phyloP scores from a whole-genome alignment of 1,139 yeast genomes.

The Blastobotrys arbuscula region DNA sequence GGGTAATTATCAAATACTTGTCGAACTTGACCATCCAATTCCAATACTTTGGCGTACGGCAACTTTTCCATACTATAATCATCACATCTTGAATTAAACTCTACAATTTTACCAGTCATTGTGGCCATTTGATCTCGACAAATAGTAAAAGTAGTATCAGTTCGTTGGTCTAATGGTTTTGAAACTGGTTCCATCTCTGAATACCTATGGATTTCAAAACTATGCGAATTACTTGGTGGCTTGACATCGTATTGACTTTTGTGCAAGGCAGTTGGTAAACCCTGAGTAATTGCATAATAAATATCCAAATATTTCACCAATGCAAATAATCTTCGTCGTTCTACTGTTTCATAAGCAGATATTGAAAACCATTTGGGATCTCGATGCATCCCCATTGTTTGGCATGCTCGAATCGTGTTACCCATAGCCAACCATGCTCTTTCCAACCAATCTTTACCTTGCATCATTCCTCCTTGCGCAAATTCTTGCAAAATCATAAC shows the following conservation, averaged over 20 bases:
- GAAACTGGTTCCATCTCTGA: background rate
- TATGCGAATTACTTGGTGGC: constrained; percentile 27
- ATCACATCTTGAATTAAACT: constrained; percentile 8
- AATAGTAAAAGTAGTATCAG: constrained; percentile 25
- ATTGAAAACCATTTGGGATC: constrained; percentile 35
- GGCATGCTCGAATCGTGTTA: constrained; percentile 27
- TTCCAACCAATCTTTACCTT: constrained; percentile 23
- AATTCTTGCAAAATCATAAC: constrained; percentile 31
- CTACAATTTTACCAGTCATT: constrained; percentile 6
- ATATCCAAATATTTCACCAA: constrained; percentile 26
- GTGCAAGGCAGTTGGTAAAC: constrained; percentile 30
- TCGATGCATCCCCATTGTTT: constrained; percentile 34
- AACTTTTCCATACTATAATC: constrained; percentile 1
- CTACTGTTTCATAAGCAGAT: constrained; percentile 31
- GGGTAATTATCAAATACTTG: constrained; percentile 25
- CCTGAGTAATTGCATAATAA: constrained; percentile 30
- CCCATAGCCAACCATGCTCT: constrained; percentile 31
- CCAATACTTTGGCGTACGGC: constrained; percentile 19
- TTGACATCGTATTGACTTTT: constrained; percentile 28
- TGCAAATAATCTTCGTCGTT: constrained; percentile 32
- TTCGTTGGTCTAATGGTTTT: constrained; percentile 14
- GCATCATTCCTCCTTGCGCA: constrained; percentile 23
- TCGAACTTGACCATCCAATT: constrained; percentile 25
- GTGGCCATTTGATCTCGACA: constrained; percentile 20
- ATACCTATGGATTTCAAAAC: constrained; percentile 6